phyloP scores from a whole-genome alignment of 2,329 filamentous ascomycete species.

The Biscogniauxia mediterranea region DNA sequence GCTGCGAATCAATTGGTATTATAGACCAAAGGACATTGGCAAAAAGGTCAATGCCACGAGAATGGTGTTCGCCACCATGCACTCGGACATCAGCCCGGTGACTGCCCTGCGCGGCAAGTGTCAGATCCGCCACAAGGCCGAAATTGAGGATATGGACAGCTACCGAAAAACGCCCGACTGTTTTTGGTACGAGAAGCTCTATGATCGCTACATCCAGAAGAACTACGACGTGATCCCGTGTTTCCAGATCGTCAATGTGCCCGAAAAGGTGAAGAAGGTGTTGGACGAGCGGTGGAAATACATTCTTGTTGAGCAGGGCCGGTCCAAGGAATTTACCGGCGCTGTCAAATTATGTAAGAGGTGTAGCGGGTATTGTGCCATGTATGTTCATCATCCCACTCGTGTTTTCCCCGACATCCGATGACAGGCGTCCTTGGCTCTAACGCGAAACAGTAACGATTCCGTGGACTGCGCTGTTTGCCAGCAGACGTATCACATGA shows the following conservation, averaged over 20 bases:
- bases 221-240: slow-evolving; percentile 97
- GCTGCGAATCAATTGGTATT: slow-evolving; percentile 96
- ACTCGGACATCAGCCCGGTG: slow-evolving; percentile 92
- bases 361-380: slow-evolving; percentile 87
- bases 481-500: slow-evolving; percentile 95
- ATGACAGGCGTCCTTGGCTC: slow-evolving; percentile 8
- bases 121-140: slow-evolving; percentile 81
- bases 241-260: slow-evolving; percentile 90
- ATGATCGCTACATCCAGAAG: slow-evolving; percentile 96
- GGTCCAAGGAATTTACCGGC: slow-evolving; percentile 92
- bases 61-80: slow-evolving; percentile 94
- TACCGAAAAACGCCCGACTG: slow-evolving; percentile 82
- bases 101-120: slow-evolving; percentile 93
- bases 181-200: slow-evolving; percentile 97
- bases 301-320: slow-evolving; percentile 89
- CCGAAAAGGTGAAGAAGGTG: slow-evolving; percentile 90
- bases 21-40: slow-evolving; percentile 92
- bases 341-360: slow-evolving; percentile 95
- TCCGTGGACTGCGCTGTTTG: slow-evolving; percentile 98
- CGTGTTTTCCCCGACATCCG: slow-evolving; percentile 10
- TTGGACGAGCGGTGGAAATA: slow-evolving; percentile 96
- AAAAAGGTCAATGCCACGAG: slow-evolving; percentile 89
- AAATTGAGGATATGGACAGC: slow-evolving; percentile 78
- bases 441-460: slow-evolving; percentile 62
- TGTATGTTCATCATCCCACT: slow-evolving; percentile 52